Percentiles rank a stretch among this genome's conserved stretches.
Conservation (phyloP, 1,284 basidiomycete species). For the Cryptococcus wingfieldii region DNA sequence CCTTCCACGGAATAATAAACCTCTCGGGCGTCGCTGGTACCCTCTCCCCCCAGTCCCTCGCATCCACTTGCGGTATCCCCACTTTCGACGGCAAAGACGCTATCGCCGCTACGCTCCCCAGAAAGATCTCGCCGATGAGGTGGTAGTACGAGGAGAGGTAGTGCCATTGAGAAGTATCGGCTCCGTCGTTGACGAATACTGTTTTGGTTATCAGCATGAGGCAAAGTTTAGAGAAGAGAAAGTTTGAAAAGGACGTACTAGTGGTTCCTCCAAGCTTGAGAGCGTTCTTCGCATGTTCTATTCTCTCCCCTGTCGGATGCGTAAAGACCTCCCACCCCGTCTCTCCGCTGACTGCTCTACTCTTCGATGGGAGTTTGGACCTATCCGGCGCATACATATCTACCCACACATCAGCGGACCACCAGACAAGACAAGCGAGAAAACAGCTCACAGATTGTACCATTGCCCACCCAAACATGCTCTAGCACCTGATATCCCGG, state of each 20-base stretch:
- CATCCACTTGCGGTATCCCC: slow-evolving; percentile 1
- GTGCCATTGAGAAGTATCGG: slow-evolving; percentile 12
- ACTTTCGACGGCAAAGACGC: slow-evolving; percentile 5
- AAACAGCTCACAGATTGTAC: slow-evolving; percentile 15
- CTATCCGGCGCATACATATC: slow-evolving; percentile 9
- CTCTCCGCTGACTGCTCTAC: slow-evolving; percentile 12
- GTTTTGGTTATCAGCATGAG: neutral
- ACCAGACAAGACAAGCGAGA: neutral
- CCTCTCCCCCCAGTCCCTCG: slow-evolving; percentile 2
- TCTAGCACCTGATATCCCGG: slow-evolving; percentile 23
- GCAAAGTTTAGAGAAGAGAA: neutral
- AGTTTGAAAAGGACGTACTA: slow-evolving; percentile 2
- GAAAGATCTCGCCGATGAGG: slow-evolving; percentile 20
- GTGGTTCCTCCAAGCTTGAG: slow-evolving; percentile 11
- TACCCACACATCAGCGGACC: neutral
- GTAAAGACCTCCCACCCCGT: slow-evolving; percentile 9
- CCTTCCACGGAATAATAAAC: slow-evolving; percentile 23
- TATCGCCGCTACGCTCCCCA: slow-evolving; percentile 18
- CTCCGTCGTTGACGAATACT: slow-evolving; percentile 26
- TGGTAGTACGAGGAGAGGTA: slow-evolving; percentile 23
- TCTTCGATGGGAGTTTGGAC: slow-evolving; percentile 9
- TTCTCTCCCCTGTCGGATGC: neutral
- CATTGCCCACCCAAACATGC: slow-evolving; percentile 19
- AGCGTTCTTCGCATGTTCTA: slow-evolving; percentile 4
- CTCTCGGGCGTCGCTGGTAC: slow-evolving; percentile 11